Evolutionary conservation across 2,329 filamentous ascomycete genomes (phyloP).

Genomic region (Penicillium olsonii): DNA sequence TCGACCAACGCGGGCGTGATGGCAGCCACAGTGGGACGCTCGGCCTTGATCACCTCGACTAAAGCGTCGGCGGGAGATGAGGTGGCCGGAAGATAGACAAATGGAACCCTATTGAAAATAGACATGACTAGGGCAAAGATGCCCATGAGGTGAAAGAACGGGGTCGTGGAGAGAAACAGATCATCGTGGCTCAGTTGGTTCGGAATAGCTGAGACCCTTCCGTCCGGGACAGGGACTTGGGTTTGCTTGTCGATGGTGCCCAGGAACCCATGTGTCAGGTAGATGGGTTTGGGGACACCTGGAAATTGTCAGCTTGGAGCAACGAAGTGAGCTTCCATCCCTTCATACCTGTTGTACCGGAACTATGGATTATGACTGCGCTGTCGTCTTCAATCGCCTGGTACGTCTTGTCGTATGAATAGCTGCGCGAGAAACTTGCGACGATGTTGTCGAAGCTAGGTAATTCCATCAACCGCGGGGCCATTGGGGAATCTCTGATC

Average conservation of each 20-base stretch:
- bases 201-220: not conserved
- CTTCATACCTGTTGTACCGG: conserved; percentile 39
- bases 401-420: conserved; percentile 8
- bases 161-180: not conserved
- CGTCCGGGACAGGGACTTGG: not conserved
- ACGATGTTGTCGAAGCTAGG: too few relatives aligned
- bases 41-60: conserved; percentile 5
- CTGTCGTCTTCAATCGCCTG: conserved; percentile 25
- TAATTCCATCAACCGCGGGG: too few relatives aligned
- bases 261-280: conserved; percentile 21
- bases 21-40: conserved; percentile 12
- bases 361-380: conserved; percentile 35
- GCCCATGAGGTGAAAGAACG: conserved; percentile 19
- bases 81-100: conserved; percentile 10
- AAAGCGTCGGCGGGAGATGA: conserved; percentile 9
- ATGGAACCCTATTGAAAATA: conserved; percentile 2
- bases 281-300: conserved; percentile 21
- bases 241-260: conserved; percentile 10
- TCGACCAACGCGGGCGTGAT: conserved; percentile 48
- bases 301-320: too few relatives aligned
- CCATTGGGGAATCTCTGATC: too few relatives aligned
- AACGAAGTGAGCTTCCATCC: too few relatives aligned
- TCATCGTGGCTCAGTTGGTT: not conserved
- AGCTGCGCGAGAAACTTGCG: too few relatives aligned
- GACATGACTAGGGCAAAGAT: conserved; percentile 2